Evolutionary conservation across 2,329 filamentous ascomycete species (phyloP).

Genomic region (Penicillium palitans): DNA sequence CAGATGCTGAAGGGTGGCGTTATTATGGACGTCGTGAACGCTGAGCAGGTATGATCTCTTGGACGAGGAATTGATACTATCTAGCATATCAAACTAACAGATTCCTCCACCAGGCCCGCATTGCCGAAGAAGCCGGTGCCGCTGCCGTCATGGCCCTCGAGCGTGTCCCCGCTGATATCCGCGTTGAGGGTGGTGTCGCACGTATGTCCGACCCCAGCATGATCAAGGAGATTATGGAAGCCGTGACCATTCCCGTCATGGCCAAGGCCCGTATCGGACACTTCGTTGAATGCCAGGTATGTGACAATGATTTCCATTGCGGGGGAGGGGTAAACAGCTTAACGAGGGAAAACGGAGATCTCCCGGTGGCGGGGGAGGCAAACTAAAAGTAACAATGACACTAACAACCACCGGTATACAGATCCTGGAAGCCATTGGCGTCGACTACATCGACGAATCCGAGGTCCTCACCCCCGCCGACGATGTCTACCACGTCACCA

Average conservation of each 20-base stretch:
- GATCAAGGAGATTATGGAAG: conserved; percentile 92
- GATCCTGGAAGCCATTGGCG: conserved; percentile 91
- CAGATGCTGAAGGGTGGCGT: conserved; percentile 99
- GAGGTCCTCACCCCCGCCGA: conserved; percentile 97
- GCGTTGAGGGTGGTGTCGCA: conserved; percentile 85
- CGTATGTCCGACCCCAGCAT: conserved; percentile 94
- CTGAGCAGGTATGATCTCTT: conserved; percentile 63
- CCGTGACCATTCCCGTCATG: conserved; percentile 98
- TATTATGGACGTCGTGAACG: conserved; percentile 98
- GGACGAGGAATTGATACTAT: background rate
- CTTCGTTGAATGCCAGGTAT: conserved; percentile 89
- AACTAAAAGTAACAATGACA: background rate
- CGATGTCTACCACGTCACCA: conserved; percentile 86
- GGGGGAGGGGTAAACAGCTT: conserved; percentile 1
- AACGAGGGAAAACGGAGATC: background rate
- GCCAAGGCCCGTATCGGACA: conserved; percentile 97
- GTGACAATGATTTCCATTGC: conserved; percentile 14
- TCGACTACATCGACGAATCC: conserved; percentile 98
- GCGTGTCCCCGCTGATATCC: conserved; percentile 94
- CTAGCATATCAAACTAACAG: background rate
- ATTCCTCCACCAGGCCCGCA: conserved; percentile 66
- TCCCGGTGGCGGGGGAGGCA: conserved; percentile 1
- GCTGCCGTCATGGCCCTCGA: conserved; percentile 98
- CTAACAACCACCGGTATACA: conserved; percentile 36
- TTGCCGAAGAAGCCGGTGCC: conserved; percentile 95